These are phyloP conservation scores for Mucor racemosus DNA, from an alignment of 371 early-diverging fungal species.

Conservation along the genomic window DNA sequence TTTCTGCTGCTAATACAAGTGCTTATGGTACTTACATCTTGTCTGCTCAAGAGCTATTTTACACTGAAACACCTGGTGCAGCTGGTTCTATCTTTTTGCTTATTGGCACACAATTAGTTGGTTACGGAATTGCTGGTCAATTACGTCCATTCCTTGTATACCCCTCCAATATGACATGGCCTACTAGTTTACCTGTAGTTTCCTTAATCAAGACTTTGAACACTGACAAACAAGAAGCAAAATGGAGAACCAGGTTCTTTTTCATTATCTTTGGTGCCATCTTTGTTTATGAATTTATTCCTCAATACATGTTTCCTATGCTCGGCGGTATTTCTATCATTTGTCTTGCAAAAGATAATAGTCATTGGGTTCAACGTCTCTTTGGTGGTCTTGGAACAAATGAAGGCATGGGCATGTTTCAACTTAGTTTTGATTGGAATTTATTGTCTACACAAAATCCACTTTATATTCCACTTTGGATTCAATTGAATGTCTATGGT, in stretches of 20 bases:
- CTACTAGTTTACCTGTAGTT: slow-evolving; percentile 73
- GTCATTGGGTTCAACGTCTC: slow-evolving; percentile 55
- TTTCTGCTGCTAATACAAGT: slow-evolving; percentile 42
- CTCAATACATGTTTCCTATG: slow-evolving; percentile 53
- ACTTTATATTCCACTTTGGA: slow-evolving; percentile 72
- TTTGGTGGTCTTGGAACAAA: slow-evolving; percentile 54
- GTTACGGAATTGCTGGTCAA: slow-evolving; percentile 85
- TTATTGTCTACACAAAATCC: slow-evolving; percentile 55
- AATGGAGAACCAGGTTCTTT: slow-evolving; percentile 65
- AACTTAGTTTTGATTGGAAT: slow-evolving; percentile 60
- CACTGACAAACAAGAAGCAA: slow-evolving; percentile 56
- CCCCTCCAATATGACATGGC: slow-evolving; percentile 90
- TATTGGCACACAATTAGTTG: slow-evolving; percentile 74
- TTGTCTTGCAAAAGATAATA: slow-evolving; percentile 45
- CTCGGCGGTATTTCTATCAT: slow-evolving; percentile 56
- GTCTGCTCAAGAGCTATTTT: slow-evolving; percentile 60
- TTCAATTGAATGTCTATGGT: slow-evolving; percentile 44
- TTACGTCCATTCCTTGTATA: slow-evolving; percentile 79
- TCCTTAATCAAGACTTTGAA: slow-evolving; percentile 81
- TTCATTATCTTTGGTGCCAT: slow-evolving; percentile 45
- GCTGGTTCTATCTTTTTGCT: slow-evolving; percentile 57
- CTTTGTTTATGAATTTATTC: slow-evolving; percentile 54
- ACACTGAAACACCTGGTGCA: slow-evolving; percentile 44
- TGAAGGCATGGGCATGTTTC: slow-evolving; percentile 57
- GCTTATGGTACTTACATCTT: slow-evolving; percentile 61